These are phyloP conservation scores for Polymyxa betae DNA, from an alignment of 208 protist species.

Conservation along the genomic window DNA sequence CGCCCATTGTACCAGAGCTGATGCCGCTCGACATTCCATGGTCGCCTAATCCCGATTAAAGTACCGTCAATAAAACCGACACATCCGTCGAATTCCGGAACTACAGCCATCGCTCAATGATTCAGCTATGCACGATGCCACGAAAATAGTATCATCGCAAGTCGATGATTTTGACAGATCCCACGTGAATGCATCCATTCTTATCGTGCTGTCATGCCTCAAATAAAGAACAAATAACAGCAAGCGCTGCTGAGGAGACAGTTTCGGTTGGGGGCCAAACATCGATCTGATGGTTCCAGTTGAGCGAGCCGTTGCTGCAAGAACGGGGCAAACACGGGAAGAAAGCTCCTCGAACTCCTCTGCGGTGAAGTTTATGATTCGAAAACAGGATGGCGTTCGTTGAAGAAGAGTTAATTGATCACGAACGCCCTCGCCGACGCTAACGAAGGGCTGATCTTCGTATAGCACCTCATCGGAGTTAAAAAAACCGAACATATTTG, in stretches of 20 bases:
- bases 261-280: background rate
- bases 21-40: too few relatives aligned
- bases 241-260: background rate
- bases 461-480: too few relatives aligned
- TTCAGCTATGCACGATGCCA: background rate
- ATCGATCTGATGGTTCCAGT: background rate
- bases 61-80: background rate
- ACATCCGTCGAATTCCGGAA: background rate
- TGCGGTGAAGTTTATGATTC: background rate
- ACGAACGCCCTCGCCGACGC: background rate
- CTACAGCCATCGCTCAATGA: too few relatives aligned
- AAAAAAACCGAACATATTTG: too few relatives aligned
- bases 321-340: background rate
- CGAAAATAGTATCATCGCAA: background rate
- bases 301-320: background rate
- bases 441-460: background rate
- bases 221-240: background rate
- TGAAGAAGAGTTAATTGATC: background rate
- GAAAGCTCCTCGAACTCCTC: background rate
- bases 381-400: background rate
- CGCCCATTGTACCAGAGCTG: background rate
- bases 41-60: background rate
- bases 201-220: background rate
- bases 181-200: background rate
- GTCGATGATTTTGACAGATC: background rate